These are phyloP conservation scores for Cladorrhinum samala DNA, from an alignment of 495 filamentous ascomycete genomes.

Conservation along the genomic window DNA sequence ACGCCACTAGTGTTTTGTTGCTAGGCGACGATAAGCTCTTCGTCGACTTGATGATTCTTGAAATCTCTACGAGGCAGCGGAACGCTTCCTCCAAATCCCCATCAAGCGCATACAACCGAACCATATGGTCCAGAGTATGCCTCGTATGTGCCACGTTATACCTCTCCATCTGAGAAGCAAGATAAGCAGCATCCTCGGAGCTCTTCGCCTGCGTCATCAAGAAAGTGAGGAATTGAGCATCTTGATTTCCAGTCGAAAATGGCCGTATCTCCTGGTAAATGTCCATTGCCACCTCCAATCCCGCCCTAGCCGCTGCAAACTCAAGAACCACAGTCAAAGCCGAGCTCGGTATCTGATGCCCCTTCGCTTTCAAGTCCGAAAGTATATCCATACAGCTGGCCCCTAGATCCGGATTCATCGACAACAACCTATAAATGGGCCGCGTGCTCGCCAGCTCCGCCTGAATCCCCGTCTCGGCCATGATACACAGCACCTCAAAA, in stretches of 20 bases:
- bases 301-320: conserved; percentile 33
- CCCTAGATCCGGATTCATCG: conserved; percentile 22
- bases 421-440: conserved; percentile 44
- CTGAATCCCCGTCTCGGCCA: conserved; percentile 53
- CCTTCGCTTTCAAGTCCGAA: conserved; percentile 39
- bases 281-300: conserved; percentile 53
- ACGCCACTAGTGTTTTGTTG: not conserved
- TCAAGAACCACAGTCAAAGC: conserved; percentile 62
- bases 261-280: conserved; percentile 66
- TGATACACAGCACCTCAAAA: conserved; percentile 60
- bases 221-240: conserved; percentile 57
- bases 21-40: not conserved
- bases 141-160: not conserved
- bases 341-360: conserved; percentile 44
- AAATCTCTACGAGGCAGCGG: not conserved
- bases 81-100: not conserved
- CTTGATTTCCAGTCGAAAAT: conserved; percentile 54
- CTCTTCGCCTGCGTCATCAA: conserved; percentile 57
- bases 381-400: conserved; percentile 49
- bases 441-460: conserved; percentile 50
- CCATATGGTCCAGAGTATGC: not conserved
- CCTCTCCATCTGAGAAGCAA: not conserved
- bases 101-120: not conserved
- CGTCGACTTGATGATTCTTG: not conserved
- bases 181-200: conserved; percentile 18